Conservation (phyloP, 768 basidiomycete genomes). For the Hericium coralloides region DNA sequence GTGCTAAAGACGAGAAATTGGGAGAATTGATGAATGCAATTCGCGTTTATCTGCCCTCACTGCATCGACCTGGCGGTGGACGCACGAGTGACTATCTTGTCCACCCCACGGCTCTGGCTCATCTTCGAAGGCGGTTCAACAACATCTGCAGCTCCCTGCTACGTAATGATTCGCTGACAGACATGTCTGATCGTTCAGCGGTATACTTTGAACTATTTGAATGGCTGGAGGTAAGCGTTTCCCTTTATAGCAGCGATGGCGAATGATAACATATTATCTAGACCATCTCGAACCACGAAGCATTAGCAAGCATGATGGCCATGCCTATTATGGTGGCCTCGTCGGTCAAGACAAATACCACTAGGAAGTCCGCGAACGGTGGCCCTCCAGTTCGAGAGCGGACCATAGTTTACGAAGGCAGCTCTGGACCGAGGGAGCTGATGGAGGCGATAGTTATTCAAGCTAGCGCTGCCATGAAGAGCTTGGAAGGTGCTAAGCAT, state of each 20-base stretch:
- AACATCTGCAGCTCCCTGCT: conserved; percentile 78
- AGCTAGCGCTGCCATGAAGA: conserved; percentile 86
- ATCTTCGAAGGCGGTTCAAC: conserved; percentile 87
- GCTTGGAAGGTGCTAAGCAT: conserved; percentile 57
- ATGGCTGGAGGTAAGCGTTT: conserved; percentile 72
- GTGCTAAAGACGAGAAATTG: conserved; percentile 64
- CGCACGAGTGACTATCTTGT: conserved; percentile 84
- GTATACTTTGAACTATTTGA: conserved; percentile 86
- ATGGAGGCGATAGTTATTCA: conserved; percentile 89
- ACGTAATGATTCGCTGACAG: conserved; percentile 85
- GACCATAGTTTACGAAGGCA: conserved; percentile 83
- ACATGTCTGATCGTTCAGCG: conserved; percentile 83
- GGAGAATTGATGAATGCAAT: conserved; percentile 60
- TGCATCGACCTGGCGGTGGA: conserved; percentile 67
- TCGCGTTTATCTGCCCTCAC: conserved; percentile 76
- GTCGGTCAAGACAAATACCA: conserved; percentile 53
- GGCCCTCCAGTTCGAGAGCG: conserved; percentile 62
- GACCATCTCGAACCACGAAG: conserved; percentile 92
- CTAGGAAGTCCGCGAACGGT: conserved; percentile 41
- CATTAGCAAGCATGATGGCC: conserved; percentile 90
- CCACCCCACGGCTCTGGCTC: conserved; percentile 88
- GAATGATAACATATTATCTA: conserved; percentile 21
- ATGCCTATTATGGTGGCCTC: conserved; percentile 91
- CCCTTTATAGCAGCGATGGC: conserved; percentile 1
- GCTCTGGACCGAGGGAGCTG: conserved; percentile 83